phyloP scores from a whole-genome alignment of 768 basidiomycete species.

The Russula sp. region DNA sequence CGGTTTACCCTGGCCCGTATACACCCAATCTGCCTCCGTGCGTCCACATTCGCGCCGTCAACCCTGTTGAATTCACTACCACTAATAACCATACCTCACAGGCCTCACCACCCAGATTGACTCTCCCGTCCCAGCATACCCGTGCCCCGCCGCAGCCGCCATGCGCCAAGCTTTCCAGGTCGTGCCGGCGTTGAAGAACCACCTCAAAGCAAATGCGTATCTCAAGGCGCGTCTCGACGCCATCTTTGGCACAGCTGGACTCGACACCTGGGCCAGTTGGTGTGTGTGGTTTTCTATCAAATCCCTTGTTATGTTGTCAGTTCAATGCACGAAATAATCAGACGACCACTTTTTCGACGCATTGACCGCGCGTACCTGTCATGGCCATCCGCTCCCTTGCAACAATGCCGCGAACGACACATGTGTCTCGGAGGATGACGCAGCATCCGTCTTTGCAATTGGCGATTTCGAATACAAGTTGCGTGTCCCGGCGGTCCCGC shows the following conservation, averaged over 20 bases:
- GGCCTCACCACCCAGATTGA: slow-evolving; percentile 42
- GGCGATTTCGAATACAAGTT: slow-evolving; percentile 45
- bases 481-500: background rate
- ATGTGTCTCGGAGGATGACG: slow-evolving; percentile 45
- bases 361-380: slow-evolving; percentile 48
- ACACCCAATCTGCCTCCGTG: too few species aligned
- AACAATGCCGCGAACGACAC: slow-evolving; percentile 40
- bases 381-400: slow-evolving; percentile 46
- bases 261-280: slow-evolving; percentile 46
- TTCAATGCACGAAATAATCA: slow-evolving; percentile 30
- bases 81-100: too few species aligned
- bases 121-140: slow-evolving; percentile 45
- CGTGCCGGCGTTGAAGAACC: slow-evolving; percentile 47
- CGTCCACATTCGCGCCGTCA: too few species aligned
- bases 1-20: too few species aligned
- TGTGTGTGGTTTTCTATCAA: slow-evolving; percentile 32
- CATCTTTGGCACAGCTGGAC: slow-evolving; percentile 43
- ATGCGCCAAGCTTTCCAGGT: slow-evolving; percentile 44
- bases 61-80: too few species aligned
- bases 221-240: slow-evolving; percentile 42
- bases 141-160: slow-evolving; percentile 43
- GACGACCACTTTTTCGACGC: slow-evolving; percentile 54
- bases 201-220: slow-evolving; percentile 40
- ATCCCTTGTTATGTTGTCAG: background rate
- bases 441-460: slow-evolving; percentile 37